Base-by-base conservation (phyloP, 495 filamentous ascomycete species). In the Aspergillus baeticus region DNA sequence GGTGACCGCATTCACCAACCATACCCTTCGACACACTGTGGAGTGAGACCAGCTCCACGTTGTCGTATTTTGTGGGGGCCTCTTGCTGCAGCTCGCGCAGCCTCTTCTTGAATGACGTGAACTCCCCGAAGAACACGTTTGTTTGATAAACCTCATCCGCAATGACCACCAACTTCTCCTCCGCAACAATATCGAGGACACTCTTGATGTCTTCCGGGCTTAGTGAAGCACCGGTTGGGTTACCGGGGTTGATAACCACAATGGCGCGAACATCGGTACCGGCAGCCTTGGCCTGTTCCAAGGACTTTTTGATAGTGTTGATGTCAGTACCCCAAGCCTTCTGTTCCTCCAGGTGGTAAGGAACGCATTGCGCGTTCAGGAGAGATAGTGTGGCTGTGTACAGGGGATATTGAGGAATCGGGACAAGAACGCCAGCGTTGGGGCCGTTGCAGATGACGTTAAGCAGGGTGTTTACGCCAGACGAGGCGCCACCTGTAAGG, bases 61-160 rank as follows among this genome's bases (percentile, higher is more conserved):
- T 69, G 71, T 93, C 90, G 77, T 88, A 98, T 69, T 86, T 88
- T 57, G 76, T 80, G 4, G 89, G 84, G 8, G 75, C 61, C 64
- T 87, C 83, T 66, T 87, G 80, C 71, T 98, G 95, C 41, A 98
- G 72, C 63, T 88, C 86, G 18, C 92, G 84, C 11, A 98, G 84
- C 34, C 87, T 84, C 64, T 89, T 86, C 78, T 98, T 96, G 85
- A 98, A 98, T 51, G 87, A 92, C 70, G 89, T 84, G 77, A 98
- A 98, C 63, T 92, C 79, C 67, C 95, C 95, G 42, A 86, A 68
- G 75, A 98, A 98, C 62, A 98, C 87, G 70, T 98, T 98, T 66
- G 95, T 98, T 75, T 98, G 94, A 82, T 98, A 98, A 7, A 98
- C 94, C 73, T 98, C 94, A 63, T 98, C 94, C 53, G 95, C 94